Evolutionary conservation across 768 basidiomycete genomes (phyloP).

Genomic region (Pholiota microspora): DNA sequence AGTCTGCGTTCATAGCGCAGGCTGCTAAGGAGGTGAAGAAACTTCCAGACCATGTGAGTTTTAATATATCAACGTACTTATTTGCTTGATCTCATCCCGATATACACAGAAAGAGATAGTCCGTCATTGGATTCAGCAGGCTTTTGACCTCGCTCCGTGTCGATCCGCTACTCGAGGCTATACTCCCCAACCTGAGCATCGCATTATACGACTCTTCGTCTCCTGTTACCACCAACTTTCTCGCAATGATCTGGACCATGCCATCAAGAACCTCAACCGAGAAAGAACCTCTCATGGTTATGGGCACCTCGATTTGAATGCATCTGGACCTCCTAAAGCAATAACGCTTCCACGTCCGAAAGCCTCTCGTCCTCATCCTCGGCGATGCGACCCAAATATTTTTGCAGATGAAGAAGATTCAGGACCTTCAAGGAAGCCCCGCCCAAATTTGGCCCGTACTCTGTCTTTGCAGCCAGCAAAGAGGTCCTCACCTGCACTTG

Average conservation of each 20-base stretch:
- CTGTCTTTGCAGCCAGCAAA: not conserved
- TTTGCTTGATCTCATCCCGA: not conserved
- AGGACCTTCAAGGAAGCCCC: not conserved
- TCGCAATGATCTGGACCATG: not conserved
- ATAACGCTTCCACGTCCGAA: no score
- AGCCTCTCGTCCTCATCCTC: not conserved
- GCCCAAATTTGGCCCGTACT: not conserved
- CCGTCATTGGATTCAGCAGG: conserved; percentile 1
- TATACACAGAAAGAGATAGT: conserved; percentile 1
- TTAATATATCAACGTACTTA: not conserved
- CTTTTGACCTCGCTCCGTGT: not conserved
- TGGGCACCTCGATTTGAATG: not conserved
- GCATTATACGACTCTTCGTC: conserved; percentile 1
- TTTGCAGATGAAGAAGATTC: no score
- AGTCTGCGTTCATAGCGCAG: not conserved
- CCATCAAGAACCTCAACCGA: not conserved
- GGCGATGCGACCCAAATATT: not conserved
- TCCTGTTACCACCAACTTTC: not conserved
- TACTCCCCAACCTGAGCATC: not conserved
- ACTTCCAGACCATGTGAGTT: conserved; percentile 1
- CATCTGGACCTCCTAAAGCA: no score
- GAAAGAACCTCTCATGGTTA: not conserved
- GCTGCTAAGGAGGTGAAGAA: not conserved
- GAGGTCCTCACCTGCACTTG: no score
- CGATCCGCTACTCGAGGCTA: not conserved